These are phyloP conservation scores for Cornus controversa DNA, from an alignment of 148 eudicot genomes.

Conservation along the genomic window DNA sequence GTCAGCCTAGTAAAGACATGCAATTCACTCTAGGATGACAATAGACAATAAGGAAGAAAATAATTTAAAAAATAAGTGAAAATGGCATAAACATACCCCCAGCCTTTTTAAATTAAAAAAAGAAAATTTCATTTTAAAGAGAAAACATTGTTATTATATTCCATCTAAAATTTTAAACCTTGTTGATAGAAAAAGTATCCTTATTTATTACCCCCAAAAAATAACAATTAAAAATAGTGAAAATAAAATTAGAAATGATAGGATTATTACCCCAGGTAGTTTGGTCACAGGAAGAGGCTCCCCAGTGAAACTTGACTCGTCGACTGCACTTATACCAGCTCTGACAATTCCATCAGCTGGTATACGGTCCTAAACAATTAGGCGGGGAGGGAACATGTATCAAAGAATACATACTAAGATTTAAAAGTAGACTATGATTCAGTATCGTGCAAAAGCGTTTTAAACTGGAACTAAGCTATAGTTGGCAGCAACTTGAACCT, in stretches of 20 bases:
- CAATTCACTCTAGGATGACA: conserved; percentile 1
- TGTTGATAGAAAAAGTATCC: conserved; percentile 8
- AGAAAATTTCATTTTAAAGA: background rate
- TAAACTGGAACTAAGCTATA: background rate
- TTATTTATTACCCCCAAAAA: background rate
- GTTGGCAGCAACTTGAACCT: background rate
- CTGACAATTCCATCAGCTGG: conserved; percentile 94
- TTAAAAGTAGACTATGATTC: background rate
- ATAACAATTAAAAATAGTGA: background rate
- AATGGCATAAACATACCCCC: conserved; percentile 1
- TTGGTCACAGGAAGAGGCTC: conserved; percentile 94
- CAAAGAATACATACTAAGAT: background rate
- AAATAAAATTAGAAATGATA: background rate
- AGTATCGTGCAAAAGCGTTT: background rate
- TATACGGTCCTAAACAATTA: conserved; percentile 71
- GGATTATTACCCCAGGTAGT: conserved; percentile 64
- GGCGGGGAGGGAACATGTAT: background rate
- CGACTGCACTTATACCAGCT: conserved; percentile 95
- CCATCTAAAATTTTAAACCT: background rate
- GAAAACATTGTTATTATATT: background rate
- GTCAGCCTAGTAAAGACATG: conserved; percentile 53
- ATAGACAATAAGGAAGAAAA: background rate
- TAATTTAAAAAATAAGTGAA: background rate
- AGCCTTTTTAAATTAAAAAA: too few species aligned
- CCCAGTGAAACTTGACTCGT: conserved; percentile 96